Evolutionary conservation across 441 rosid genomes (phyloP).

Genomic region (Bruguiera hainesii): DNA sequence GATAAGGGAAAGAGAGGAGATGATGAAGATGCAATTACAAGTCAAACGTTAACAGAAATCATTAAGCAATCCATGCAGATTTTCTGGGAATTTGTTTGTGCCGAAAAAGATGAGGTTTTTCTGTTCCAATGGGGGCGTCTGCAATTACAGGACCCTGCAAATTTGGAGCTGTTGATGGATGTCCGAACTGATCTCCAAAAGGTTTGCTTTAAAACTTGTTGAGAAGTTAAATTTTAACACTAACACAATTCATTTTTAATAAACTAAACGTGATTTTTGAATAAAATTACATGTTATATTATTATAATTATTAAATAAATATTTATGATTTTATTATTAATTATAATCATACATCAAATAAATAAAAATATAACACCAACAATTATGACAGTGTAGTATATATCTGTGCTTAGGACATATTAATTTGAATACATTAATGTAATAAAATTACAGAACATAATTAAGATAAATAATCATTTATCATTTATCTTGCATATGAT

Average conservation of each 20-base stretch:
- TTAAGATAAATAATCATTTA: not conserved
- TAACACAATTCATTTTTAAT: too few species aligned
- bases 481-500: slow-evolving; percentile 6
- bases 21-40: slow-evolving; percentile 37
- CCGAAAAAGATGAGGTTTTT: slow-evolving; percentile 42
- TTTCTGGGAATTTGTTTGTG: slow-evolving; percentile 59
- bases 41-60: slow-evolving; percentile 31
- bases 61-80: slow-evolving; percentile 47
- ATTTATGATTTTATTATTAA: too few species aligned
- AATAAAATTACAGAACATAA: too few species aligned
- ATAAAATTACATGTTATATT: too few species aligned
- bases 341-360: too few species aligned
- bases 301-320: too few species aligned
- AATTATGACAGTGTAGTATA: too few species aligned
- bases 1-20: slow-evolving; percentile 28
- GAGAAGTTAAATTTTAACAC: not conserved
- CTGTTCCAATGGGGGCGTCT: slow-evolving; percentile 27
- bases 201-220: slow-evolving; percentile 29
- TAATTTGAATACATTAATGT: too few species aligned
- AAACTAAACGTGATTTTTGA: too few species aligned
- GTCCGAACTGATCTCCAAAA: slow-evolving; percentile 52
- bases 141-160: slow-evolving; percentile 44
- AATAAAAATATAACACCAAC: too few species aligned
- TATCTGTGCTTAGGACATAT: too few species aligned
- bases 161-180: slow-evolving; percentile 43